Conservation (phyloP, 2,329 filamentous ascomycete species). For the Aspergillus sp. region DNA sequence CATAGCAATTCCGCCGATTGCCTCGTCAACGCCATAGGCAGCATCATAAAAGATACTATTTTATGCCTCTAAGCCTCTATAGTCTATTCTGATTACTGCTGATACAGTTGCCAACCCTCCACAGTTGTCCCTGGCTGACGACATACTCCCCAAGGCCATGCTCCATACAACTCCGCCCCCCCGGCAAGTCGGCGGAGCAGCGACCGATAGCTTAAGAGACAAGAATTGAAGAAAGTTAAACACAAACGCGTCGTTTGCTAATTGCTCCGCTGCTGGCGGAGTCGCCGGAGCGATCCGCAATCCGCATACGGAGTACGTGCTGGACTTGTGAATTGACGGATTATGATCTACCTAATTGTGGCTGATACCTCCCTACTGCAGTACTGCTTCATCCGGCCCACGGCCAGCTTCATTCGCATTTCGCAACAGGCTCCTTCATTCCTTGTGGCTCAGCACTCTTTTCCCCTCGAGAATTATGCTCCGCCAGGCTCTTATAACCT, state of each 20-base stretch:
- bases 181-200: conserved; percentile 8
- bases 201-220: neutral
- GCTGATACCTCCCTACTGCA: neutral
- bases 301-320: neutral
- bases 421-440: conserved; percentile 5
- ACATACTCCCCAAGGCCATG: neutral
- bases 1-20: neutral
- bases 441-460: conserved; percentile 4
- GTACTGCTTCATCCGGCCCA: neutral
- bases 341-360: neutral
- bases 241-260: neutral
- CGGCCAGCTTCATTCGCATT: neutral
- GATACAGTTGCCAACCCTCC: neutral
- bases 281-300: neutral
- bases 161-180: conserved; percentile 10
- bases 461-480: neutral
- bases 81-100: neutral
- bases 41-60: conserved; percentile 8
- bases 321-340: neutral
- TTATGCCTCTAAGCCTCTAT: neutral
- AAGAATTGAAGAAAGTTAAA: neutral
- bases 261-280: neutral
- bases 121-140: conserved; percentile 6
- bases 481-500: conserved; percentile 1
- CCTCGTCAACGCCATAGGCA: conserved; percentile 2